Base-by-base conservation (phyloP, 495 filamentous ascomycete species). In the Penicillium angulare region DNA sequence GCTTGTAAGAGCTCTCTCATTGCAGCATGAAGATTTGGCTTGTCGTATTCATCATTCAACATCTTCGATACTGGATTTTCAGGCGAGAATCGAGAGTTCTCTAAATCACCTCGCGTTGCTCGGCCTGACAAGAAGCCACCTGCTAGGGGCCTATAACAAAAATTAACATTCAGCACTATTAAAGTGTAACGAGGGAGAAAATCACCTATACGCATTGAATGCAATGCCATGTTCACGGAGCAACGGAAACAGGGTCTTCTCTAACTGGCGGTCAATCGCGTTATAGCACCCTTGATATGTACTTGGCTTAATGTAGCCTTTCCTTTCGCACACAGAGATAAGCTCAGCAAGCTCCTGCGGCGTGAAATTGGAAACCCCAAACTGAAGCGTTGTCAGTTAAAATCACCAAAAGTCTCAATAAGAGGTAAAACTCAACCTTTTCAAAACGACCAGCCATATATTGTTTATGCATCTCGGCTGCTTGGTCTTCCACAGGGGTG, bases 51-150 rank as follows among this genome's bases (percentile, higher is more conserved):
- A 2, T 39, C 33, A 27, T 56, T 60, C 20, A 50, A 16, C 7
- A 34, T 16, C 13, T 48, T 36, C 0, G 53, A 49, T 12, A 64
- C 29, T 5, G 60, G 53, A 17, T 57, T 58, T 9, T 35, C 44
- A 21, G 43, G 41, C 7, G 16, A 49, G 17, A 58, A 66, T 39
- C 66, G 57, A n/a, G 65, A 72, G 2, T 58, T 63, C 24, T 53
- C 50, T 17, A 56, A 31, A 15, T 64, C 51, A 16, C 59, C 61
- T n/a, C 52, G 47, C 22, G 64, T 64, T 22, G 60, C 35, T 48
- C 69, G 73, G 6, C 69, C 64, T 5, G 78, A 80, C 3, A 82
- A 56, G 42, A 77, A 77, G 2, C 79, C 79, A 18, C 75, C 78
- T 7, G 75, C 77, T 4, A 79, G 67, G 1, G 76, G 75, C 32